phyloP scores from a whole-genome alignment of 2,329 filamentous ascomycete species.

The Elsinoe fawcettii region DNA sequence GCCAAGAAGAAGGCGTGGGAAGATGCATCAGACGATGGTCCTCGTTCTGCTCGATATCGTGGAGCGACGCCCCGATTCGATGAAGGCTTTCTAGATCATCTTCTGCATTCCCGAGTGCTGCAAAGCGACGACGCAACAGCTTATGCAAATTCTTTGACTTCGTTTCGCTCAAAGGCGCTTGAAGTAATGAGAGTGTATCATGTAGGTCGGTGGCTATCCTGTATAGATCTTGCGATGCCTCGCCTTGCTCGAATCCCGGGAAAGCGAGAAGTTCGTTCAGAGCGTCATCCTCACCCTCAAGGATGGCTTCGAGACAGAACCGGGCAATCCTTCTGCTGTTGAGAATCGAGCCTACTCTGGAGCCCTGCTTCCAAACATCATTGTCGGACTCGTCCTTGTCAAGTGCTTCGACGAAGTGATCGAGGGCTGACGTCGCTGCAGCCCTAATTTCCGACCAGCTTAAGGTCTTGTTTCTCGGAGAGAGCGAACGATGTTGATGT shows the following conservation, averaged over 20 bases:
- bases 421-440: slow-evolving; percentile 38
- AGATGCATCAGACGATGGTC: neutral
- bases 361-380: slow-evolving; percentile 54
- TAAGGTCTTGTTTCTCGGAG: slow-evolving; percentile 23
- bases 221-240: slow-evolving; percentile 46
- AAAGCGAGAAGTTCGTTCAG: slow-evolving; percentile 47
- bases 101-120: neutral
- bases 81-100: neutral
- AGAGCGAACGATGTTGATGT: slow-evolving; percentile 24
- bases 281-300: slow-evolving; percentile 54
- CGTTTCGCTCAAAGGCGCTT: slow-evolving; percentile 43
- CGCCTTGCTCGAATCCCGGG: slow-evolving; percentile 51
- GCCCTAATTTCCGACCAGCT: slow-evolving; percentile 23
- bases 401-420: slow-evolving; percentile 53
- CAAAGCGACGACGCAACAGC: slow-evolving; percentile 29
- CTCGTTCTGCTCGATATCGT: neutral
- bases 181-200: slow-evolving; percentile 48
- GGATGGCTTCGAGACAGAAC: slow-evolving; percentile 56
- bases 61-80: slow-evolving; percentile 8
- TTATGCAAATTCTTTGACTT: slow-evolving; percentile 45
- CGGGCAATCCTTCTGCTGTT: slow-evolving; percentile 52
- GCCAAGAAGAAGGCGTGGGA: neutral
- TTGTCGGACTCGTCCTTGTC: slow-evolving; percentile 58
- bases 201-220: slow-evolving; percentile 43
- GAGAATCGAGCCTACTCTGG: slow-evolving; percentile 40